A percentile compares a stretch with the other conserved stretches of the same genome.
Conservation (phyloP, 2,329 filamentous ascomycete species). For the Graphium sp. region DNA sequence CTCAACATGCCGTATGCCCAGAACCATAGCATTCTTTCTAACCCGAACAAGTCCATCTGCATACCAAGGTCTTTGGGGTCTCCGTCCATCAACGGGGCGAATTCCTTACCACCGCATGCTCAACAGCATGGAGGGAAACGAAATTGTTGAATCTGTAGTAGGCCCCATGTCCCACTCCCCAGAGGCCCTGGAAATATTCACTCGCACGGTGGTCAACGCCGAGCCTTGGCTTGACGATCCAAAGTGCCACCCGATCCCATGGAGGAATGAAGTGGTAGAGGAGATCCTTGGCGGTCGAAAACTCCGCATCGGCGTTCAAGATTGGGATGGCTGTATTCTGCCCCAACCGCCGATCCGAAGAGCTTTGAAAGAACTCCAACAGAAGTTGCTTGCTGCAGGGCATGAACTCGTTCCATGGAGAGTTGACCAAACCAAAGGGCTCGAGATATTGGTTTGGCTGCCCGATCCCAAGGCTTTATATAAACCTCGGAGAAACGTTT, state of each 20-base stretch:
- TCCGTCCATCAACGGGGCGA: conserved; percentile 8
- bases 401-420: no score
- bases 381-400: no score
- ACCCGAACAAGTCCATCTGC: no score
- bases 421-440: no score
- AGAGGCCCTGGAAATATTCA: conserved; percentile 19
- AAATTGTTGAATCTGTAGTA: conserved; percentile 17
- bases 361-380: no score
- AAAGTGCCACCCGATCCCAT: conserved; percentile 4
- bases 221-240: conserved; percentile 23
- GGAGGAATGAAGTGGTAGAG: conserved; percentile 9
- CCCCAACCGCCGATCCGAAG: conserved; percentile 21
- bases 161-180: conserved; percentile 20
- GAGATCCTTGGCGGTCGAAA: conserved; percentile 5
- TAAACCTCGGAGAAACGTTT: no score
- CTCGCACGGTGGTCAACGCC: conserved; percentile 17
- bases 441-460: no score
- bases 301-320: conserved; percentile 24
- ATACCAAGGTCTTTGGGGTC: conserved; percentile 10
- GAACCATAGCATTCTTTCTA: no score
- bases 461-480: no score
- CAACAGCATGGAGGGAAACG: conserved; percentile 7
- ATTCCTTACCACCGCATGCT: conserved; percentile 7
- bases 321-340: conserved; percentile 17
- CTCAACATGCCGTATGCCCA: no score